phyloP scores from a whole-genome alignment of 768 basidiomycete genomes.

The Hypholoma fasciculare region DNA sequence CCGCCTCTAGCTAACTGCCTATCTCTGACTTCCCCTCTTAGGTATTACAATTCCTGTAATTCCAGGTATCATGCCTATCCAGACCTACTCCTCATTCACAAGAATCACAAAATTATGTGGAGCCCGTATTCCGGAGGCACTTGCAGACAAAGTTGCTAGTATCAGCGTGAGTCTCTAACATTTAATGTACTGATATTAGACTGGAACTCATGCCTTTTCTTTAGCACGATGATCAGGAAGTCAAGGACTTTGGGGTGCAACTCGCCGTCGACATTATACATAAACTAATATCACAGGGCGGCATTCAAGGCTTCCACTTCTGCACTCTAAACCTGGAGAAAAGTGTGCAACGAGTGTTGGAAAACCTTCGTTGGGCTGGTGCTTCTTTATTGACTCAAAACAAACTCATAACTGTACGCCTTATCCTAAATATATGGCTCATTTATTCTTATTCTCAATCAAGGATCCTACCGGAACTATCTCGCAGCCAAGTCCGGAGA shows the following conservation, averaged over 20 bases:
- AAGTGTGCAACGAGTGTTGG: slow-evolving; percentile 85
- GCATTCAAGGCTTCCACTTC: slow-evolving; percentile 81
- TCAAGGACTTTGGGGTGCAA: slow-evolving; percentile 93
- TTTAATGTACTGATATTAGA: too few species aligned
- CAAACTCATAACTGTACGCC: slow-evolving; percentile 63
- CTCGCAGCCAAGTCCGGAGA: slow-evolving; percentile 23
- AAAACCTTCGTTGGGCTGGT: slow-evolving; percentile 73
- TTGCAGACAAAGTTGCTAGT: slow-evolving; percentile 66
- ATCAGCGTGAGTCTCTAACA: slow-evolving; percentile 61
- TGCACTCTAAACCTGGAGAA: slow-evolving; percentile 98
- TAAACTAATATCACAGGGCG: slow-evolving; percentile 53
- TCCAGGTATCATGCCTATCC: slow-evolving; percentile 97
- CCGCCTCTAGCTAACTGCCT: not conserved
- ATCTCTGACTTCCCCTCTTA: slow-evolving; percentile 25
- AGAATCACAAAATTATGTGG: slow-evolving; percentile 90
- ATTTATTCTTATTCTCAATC: slow-evolving; percentile 4
- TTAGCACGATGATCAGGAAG: slow-evolving; percentile 89
- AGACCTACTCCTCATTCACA: slow-evolving; percentile 92
- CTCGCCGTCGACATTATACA: slow-evolving; percentile 82
- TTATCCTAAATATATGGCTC: not conserved
- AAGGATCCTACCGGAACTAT: slow-evolving; percentile 42
- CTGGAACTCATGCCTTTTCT: not conserved
- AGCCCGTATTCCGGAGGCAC: slow-evolving; percentile 65
- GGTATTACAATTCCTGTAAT: slow-evolving; percentile 91
- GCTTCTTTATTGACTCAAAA: slow-evolving; percentile 44